These are phyloP conservation scores for Xylariales sp. DNA, from an alignment of 2,329 filamentous ascomycete genomes.

Conservation along the genomic window DNA sequence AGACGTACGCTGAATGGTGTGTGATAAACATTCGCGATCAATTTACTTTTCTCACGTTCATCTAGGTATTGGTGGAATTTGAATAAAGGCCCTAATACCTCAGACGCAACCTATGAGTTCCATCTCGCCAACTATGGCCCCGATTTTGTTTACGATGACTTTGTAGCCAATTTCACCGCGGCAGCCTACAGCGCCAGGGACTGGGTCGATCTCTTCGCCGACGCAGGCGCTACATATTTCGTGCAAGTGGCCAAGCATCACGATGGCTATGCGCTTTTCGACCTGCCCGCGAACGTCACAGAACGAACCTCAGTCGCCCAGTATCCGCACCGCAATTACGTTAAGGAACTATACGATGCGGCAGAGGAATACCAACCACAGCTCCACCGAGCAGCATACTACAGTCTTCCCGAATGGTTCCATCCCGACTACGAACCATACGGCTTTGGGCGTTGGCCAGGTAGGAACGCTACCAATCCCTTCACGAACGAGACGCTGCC, in stretches of 20 bases:
- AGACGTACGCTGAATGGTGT: conserved; percentile 41
- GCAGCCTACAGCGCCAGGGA: conserved; percentile 42
- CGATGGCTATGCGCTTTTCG: conserved; percentile 42
- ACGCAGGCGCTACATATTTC: conserved; percentile 37
- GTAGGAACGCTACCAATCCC: conserved; percentile 35
- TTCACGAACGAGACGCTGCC: conserved; percentile 36
- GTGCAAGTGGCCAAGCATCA: conserved; percentile 43
- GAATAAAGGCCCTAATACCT: conserved; percentile 35
- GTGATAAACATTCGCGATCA: conserved; percentile 35
- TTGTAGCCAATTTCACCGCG: conserved; percentile 49
- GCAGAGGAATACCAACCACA: conserved; percentile 34
- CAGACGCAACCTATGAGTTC: conserved; percentile 40
- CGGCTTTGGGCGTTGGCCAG: conserved; percentile 33
- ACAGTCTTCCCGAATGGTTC: conserved; percentile 46
- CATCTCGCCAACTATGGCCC: conserved; percentile 46
- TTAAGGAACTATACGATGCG: conserved; percentile 39
- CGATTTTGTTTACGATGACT: conserved; percentile 51
- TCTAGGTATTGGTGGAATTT: conserved; percentile 10
- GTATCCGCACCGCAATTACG: conserved; percentile 34
- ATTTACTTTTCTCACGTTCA: not conserved
- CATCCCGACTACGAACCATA: conserved; percentile 40
- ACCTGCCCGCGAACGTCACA: conserved; percentile 30
- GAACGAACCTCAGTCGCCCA: conserved; percentile 36
- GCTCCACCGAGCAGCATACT: conserved; percentile 41
- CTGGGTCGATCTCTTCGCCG: conserved; percentile 34